Conservation (phyloP, 108 stramenopile genomes). For the Cyclotella choctawhatcheeana region DNA sequence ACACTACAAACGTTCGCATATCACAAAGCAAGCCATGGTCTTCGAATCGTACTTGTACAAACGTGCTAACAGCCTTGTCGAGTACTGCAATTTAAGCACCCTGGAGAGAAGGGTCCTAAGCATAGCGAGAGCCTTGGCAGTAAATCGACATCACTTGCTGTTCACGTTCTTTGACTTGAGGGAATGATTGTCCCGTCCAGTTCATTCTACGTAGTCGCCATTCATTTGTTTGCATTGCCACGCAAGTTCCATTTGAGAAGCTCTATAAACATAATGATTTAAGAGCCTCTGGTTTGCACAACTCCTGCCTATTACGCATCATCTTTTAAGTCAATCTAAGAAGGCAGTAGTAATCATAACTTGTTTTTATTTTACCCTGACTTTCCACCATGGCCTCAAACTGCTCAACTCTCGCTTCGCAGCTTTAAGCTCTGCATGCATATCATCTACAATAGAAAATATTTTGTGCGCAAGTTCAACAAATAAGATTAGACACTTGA, state of each 20-base stretch:
- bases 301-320: background rate
- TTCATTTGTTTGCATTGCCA: background rate
- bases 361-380: constrained; percentile 9
- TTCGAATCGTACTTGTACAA: constrained; percentile 1
- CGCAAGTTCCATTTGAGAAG: no score
- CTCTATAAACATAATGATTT: no score
- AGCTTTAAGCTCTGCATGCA: constrained; percentile 58
- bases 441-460: constrained; percentile 46
- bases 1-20: constrained; percentile 1
- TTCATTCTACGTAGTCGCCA: background rate
- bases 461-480: background rate
- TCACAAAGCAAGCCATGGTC: background rate
- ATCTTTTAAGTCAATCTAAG: background rate
- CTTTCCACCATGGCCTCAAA: constrained; percentile 38
- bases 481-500: no score
- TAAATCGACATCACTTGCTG: background rate
- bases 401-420: constrained; percentile 60
- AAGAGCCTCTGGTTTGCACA: no score
- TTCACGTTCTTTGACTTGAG: constrained; percentile 2
- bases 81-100: constrained; percentile 1
- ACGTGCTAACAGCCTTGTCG: background rate
- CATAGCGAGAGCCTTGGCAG: background rate
- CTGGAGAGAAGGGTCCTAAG: background rate
- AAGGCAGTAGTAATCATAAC: background rate
- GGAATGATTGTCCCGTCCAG: background rate